These are phyloP conservation scores for Seiridium cupressi DNA, from an alignment of 2,329 filamentous ascomycete species.

Conservation along the genomic window DNA sequence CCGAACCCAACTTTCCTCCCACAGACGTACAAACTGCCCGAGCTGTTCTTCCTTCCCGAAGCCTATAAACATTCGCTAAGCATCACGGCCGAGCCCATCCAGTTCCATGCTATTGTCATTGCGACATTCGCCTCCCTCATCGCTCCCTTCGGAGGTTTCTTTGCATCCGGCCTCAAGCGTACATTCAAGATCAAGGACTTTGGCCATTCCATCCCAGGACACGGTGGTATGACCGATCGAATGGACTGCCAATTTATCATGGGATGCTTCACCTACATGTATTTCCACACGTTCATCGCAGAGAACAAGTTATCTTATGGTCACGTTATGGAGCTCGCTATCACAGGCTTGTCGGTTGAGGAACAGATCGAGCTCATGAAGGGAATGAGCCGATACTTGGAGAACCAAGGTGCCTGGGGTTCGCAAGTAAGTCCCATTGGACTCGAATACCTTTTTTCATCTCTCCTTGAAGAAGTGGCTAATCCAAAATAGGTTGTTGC, in stretches of 20 bases:
- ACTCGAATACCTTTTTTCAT: too few relatives aligned
- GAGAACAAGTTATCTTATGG: slow-evolving; percentile 83
- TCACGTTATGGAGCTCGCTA: slow-evolving; percentile 84
- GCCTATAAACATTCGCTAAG: slow-evolving; percentile 38
- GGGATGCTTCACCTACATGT: slow-evolving; percentile 98
- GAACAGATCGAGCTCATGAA: slow-evolving; percentile 84
- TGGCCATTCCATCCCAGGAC: slow-evolving; percentile 94
- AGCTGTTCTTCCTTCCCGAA: slow-evolving; percentile 56
- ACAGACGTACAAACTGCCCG: slow-evolving; percentile 47
- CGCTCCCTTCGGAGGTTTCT: slow-evolving; percentile 96
- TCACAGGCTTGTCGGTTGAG: slow-evolving; percentile 81
- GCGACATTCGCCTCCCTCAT: slow-evolving; percentile 95
- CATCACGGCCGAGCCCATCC: slow-evolving; percentile 80
- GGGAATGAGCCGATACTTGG: slow-evolving; percentile 61
- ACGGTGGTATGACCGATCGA: slow-evolving; percentile 96
- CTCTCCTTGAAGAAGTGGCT: background rate
- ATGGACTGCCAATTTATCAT: slow-evolving; percentile 99
- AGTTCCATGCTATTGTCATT: slow-evolving; percentile 87
- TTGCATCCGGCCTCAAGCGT: slow-evolving; percentile 94
- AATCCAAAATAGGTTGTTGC: background rate
- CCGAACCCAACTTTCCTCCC: slow-evolving; percentile 90
- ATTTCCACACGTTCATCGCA: slow-evolving; percentile 96
- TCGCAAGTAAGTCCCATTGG: slow-evolving; percentile 31
- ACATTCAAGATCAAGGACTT: slow-evolving; percentile 99
- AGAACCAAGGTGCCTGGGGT: slow-evolving; percentile 57